Base-by-base conservation (phyloP, 1,284 basidiomycete genomes). In the Rhodotorula glutinis region DNA sequence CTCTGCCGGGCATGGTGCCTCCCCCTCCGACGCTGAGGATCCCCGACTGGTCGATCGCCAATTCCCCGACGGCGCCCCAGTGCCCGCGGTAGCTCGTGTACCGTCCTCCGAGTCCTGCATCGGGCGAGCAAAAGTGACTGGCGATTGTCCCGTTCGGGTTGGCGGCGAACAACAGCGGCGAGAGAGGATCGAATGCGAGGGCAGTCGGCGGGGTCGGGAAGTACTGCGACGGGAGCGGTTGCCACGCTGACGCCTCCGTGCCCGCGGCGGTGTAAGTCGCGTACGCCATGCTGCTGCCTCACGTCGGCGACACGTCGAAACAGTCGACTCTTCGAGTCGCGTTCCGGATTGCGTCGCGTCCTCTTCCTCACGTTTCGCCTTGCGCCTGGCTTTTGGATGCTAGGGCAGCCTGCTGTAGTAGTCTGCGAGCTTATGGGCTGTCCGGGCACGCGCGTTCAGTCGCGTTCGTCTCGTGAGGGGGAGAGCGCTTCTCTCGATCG, bases 21-120 rank as follows among this genome's bases (percentile, higher is more conserved):
- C 66, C 66, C 8, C 71, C 72, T 25, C 78, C 77, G 21, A 80
- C 73, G 53, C 76, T 76, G 44, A 78, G 75, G 63, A 81, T 74
- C 56, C 77, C 75, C 3, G 77, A 73, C 52, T 80, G 77, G 60
- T 80, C 78, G 23, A 76, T 66, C 13, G 77, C 51, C 64, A 80
- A 71, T 56, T 77, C 76, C 49, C 75, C 75, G 5, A 76, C 72
- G 4, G 75, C 69, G 41, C 75, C 74, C 27, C 64, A 41, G 33
- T 75, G 74, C 23, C 67, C 73, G 51, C 69, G 69, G 66, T 76
- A 77, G 53, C 75, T 71, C 49, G 77, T 76, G 59, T 77, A 73
- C 30, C 67, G 29, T 1, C 59, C 65, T 9, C 55, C 47, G 25
- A 72, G 57, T 1, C 72, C 70, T 2, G 62, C 44, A 4, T 54